Base-by-base conservation (phyloP, 2,329 filamentous ascomycete species). In the Apiospora sp. region DNA sequence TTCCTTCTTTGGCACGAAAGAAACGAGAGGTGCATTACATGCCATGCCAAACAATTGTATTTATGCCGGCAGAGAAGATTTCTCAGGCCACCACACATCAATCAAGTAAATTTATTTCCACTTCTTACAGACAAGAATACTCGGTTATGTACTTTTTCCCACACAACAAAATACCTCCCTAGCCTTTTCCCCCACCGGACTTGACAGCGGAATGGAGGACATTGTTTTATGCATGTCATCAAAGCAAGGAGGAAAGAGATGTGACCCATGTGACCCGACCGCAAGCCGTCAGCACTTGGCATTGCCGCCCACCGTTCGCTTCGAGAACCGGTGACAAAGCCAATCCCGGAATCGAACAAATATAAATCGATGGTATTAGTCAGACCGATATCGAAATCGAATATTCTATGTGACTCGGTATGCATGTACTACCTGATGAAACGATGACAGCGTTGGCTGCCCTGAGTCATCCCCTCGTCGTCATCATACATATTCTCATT, bases 261-360 rank as follows among this genome's bases (percentile, higher is more conserved):
- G 49, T 51, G 49, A 51, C n/a, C n/a, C n/a, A 51, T 51, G n/a
- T 51, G 46, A 51, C 49, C 49, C 22, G 19, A n/a, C 46, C n/a
- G 19, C 22, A 49, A 51, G 49, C 49, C 24, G 49, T 51, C 49
- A 51, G 49, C 49, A 51, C 10, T 51, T 51, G 49, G 49, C 49
- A 51, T 51, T 51, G 49, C 10, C 12, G n/a, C 49, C n/a, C 37
- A 10, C 8, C 49, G 12, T 27, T 24, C n/a, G 49, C 10, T 24
- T 27, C 16, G 49, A 49, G 44, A 19, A 7, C n/a, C 48, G 7
- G 7, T 24, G 22, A 27, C n/a, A 51, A 49, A 22, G 22, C 12
- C 49, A 51, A 14, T n/a, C 24, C 49, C 49, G 49, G 49, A 51
- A 24, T 27, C 6, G 7, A 49, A n/a, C 22, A 49, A 3, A n/a